A percentile compares a stretch with the other conserved stretches of the same genome.
These are phyloP conservation scores for Alternaria panax DNA, from an alignment of 2,329 filamentous ascomycete species.

Conservation along the genomic window DNA sequence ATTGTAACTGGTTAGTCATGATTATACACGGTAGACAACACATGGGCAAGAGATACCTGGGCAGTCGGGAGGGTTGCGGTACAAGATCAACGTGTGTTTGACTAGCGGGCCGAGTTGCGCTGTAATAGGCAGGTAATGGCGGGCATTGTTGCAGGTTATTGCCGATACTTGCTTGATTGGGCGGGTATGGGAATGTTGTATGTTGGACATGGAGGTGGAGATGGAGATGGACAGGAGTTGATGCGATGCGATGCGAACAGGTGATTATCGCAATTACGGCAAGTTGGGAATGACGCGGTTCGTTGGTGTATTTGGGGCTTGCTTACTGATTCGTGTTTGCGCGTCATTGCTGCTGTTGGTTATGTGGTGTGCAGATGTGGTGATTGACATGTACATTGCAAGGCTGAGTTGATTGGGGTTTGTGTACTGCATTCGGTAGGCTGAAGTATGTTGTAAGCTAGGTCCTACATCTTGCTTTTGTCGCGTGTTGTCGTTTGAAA, in stretches of 20 bases:
- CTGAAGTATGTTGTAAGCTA: neutral
- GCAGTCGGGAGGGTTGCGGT: too few relatives aligned
- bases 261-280: neutral
- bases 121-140: too few relatives aligned
- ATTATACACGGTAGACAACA: too few relatives aligned
- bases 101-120: too few relatives aligned
- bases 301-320: neutral
- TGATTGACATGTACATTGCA: neutral
- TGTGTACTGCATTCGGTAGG: neutral
- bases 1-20: too few relatives aligned
- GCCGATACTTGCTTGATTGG: too few relatives aligned
- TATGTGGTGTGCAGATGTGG: neutral
- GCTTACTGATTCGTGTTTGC: neutral
- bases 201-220: neutral
- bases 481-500: neutral
- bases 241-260: neutral
- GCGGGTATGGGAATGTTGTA: neutral
- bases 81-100: too few relatives aligned
- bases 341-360: neutral
- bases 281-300: neutral
- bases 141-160: too few relatives aligned
- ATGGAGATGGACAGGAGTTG: neutral
- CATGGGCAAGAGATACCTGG: too few relatives aligned
- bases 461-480: neutral
- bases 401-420: neutral